Conservation (phyloP, 768 basidiomycete species). For the Collybia nuda region DNA sequence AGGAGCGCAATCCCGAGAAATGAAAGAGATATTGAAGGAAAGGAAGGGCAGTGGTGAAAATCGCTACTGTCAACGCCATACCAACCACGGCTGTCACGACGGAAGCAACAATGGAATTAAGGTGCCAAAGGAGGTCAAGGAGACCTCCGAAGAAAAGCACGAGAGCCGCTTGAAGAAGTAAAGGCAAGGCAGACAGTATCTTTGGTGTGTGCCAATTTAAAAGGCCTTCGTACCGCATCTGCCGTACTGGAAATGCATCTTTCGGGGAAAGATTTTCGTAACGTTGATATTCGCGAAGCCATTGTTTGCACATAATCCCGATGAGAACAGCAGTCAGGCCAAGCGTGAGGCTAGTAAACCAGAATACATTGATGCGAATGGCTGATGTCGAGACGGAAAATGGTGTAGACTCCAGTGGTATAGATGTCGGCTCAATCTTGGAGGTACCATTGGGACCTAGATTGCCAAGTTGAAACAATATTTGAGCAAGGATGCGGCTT, state of each 20-base stretch:
- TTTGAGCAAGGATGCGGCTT: conserved; percentile 22
- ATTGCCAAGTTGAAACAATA: conserved; percentile 11
- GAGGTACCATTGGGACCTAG: background rate
- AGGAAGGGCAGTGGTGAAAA: conserved; percentile 8
- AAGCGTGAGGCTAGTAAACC: conserved; percentile 27
- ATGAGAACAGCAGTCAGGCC: conserved; percentile 23
- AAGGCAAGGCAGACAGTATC: conserved; percentile 15
- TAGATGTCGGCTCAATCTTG: background rate
- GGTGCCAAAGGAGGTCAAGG: conserved; percentile 15
- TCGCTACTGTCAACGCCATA: conserved; percentile 3
- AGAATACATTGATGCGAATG: conserved; percentile 25
- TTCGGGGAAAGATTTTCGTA: conserved; percentile 5
- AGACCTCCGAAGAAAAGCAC: conserved; percentile 21
- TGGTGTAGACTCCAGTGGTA: background rate
- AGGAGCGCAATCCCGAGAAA: too few species aligned
- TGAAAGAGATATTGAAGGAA: conserved; percentile 7
- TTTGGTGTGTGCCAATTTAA: conserved; percentile 15
- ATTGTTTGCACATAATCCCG: conserved; percentile 17
- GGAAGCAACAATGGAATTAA: conserved; percentile 11
- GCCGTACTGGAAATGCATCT: conserved; percentile 10
- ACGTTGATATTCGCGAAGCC: conserved; percentile 12
- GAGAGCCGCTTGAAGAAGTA: conserved; percentile 19
- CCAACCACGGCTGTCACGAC: conserved; percentile 8
- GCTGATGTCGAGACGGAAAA: conserved; percentile 14
- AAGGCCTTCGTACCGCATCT: conserved; percentile 16